These are phyloP conservation scores for Cladosporium sphaerospermum DNA, from an alignment of 2,329 filamentous ascomycete species.

Conservation along the genomic window DNA sequence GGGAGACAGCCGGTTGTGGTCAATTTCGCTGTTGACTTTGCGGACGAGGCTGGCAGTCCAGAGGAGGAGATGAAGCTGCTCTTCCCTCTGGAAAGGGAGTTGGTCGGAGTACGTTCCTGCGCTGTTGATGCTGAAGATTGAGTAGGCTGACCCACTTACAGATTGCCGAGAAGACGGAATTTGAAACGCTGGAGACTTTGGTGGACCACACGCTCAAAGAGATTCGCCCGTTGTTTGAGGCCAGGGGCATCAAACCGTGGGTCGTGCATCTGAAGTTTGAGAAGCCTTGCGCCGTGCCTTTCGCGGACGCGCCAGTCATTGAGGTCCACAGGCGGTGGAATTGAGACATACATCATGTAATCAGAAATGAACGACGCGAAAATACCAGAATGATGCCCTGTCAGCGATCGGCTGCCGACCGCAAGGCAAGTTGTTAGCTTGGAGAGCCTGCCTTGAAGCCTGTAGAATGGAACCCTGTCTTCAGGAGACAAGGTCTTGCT, in stretches of 20 bases:
- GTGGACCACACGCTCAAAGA: slow-evolving; percentile 40
- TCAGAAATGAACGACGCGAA: too few relatives aligned
- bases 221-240: slow-evolving; percentile 17
- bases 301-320: slow-evolving; percentile 65
- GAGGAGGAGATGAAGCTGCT: slow-evolving; percentile 18
- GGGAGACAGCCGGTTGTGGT: slow-evolving; percentile 60
- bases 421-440: too few relatives aligned
- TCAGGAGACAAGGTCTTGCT: too few relatives aligned
- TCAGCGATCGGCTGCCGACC: too few relatives aligned
- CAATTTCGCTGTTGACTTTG: slow-evolving; percentile 30
- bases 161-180: slow-evolving; percentile 38
- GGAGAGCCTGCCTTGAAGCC: too few relatives aligned
- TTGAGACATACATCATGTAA: neutral
- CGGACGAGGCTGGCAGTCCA: slow-evolving; percentile 3
- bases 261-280: slow-evolving; percentile 55
- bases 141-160: neutral
- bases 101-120: slow-evolving; percentile 54
- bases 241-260: neutral
- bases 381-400: too few relatives aligned
- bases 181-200: slow-evolving; percentile 44
- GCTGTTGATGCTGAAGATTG: neutral
- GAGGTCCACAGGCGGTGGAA: slow-evolving; percentile 41
- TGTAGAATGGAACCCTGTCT: too few relatives aligned
- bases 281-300: slow-evolving; percentile 67
- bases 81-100: slow-evolving; percentile 55